Conservation (phyloP, 441 rosid species). For the Croton setiger region DNA sequence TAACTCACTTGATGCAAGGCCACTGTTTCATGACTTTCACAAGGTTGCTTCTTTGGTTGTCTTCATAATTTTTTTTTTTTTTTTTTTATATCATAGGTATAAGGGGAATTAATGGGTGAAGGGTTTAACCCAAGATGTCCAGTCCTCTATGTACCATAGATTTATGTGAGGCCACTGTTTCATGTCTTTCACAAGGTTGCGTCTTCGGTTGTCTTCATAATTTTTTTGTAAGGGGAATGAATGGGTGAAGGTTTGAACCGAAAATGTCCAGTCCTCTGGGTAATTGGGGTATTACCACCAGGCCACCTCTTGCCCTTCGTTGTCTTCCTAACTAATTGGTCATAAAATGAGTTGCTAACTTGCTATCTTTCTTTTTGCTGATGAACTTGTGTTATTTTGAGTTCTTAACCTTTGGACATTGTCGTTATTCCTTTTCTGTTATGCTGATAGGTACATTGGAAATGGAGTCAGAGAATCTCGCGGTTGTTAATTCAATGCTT, state of each 20-base stretch:
- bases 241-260: too few relatives aligned
- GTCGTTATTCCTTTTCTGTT: constrained; percentile 21
- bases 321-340: neutral
- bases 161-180: neutral
- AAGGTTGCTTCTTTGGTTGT: neutral
- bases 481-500: constrained; percentile 91
- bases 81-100: too few relatives aligned
- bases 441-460: constrained; percentile 89
- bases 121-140: too few relatives aligned
- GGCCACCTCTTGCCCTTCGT: too few relatives aligned
- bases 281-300: too few relatives aligned
- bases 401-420: neutral
- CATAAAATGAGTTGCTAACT: neutral
- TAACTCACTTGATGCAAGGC: neutral
- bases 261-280: too few relatives aligned
- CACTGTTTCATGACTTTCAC: neutral
- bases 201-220: neutral
- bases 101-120: too few relatives aligned
- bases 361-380: neutral
- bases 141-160: too few relatives aligned
- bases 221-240: too few relatives aligned
- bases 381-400: neutral
- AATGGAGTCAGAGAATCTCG: constrained; percentile 98
- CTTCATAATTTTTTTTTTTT: neutral
- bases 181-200: neutral